phyloP scores from a whole-genome alignment of 345 rosid genomes.

The Heritiera littoralis region DNA sequence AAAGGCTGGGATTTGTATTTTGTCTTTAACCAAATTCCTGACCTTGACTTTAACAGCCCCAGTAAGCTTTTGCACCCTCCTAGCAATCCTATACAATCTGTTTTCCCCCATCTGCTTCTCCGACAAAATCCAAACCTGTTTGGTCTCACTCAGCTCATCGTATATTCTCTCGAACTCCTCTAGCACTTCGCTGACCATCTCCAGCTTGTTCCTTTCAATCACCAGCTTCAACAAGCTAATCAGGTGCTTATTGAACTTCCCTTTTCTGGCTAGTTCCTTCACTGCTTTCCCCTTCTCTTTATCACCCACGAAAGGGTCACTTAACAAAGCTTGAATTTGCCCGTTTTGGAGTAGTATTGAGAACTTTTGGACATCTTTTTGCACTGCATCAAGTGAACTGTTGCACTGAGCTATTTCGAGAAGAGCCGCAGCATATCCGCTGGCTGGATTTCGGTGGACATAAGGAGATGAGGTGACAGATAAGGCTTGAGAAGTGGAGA shows the following conservation, averaged over 20 bases:
- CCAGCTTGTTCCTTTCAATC: conserved; percentile 46
- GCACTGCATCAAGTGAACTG: conserved; percentile 45
- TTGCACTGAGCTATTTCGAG: conserved; percentile 52
- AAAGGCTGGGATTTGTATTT: conserved; percentile 12
- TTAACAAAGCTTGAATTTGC: conserved; percentile 29
- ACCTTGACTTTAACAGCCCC: conserved; percentile 41
- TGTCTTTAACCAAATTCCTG: conserved; percentile 28
- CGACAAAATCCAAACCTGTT: conserved; percentile 43
- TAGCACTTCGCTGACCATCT: conserved; percentile 51
- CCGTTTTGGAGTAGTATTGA: conserved; percentile 32
- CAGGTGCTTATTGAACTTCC: conserved; percentile 45
- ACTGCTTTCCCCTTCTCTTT: conserved; percentile 39
- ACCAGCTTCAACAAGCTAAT: conserved; percentile 56
- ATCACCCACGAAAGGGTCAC: conserved; percentile 42
- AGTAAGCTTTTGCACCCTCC: conserved; percentile 23
- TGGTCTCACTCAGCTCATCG: conserved; percentile 35
- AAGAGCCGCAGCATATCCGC: conserved; percentile 79
- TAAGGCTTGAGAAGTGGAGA: conserved; percentile 26
- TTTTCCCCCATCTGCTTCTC: conserved; percentile 30
- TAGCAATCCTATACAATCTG: conserved; percentile 33
- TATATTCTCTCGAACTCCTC: conserved; percentile 65
- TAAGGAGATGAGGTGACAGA: conserved; percentile 24
- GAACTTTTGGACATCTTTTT: conserved; percentile 47
- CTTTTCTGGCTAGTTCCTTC: conserved; percentile 41
- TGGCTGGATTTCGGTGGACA: conserved; percentile 51